Conservation (phyloP, 495 filamentous ascomycete genomes). For the Neurospora sp. region DNA sequence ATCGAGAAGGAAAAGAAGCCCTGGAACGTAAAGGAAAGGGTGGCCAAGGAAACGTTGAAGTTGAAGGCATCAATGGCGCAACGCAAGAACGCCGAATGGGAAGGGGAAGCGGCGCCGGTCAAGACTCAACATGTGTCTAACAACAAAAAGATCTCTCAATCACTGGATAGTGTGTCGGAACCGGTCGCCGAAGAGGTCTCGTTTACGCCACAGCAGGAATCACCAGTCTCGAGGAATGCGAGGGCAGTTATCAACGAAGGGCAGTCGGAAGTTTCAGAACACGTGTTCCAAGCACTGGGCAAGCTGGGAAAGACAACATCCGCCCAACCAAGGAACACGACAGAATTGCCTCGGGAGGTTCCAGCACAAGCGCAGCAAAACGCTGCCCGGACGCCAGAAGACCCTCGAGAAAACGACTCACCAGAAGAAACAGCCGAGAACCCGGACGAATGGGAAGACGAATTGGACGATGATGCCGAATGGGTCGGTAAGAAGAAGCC, state of each 20-base stretch:
- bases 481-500: background rate
- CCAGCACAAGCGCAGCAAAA: background rate
- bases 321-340: background rate
- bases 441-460: background rate
- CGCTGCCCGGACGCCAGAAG: background rate
- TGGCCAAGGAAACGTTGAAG: background rate
- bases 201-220: background rate
- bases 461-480: background rate
- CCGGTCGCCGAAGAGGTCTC: background rate
- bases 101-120: no score
- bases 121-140: no score
- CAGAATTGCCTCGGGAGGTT: background rate
- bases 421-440: background rate
- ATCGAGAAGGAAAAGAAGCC: conserved; percentile 1
- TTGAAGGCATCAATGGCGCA: background rate
- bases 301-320: background rate
- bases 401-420: background rate
- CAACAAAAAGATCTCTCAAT: background rate
- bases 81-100: no score
- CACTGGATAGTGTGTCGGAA: background rate
- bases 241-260: background rate
- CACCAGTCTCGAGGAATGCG: background rate
- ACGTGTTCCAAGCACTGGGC: background rate
- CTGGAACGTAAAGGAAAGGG: background rate
- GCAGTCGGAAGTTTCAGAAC: background rate